phyloP scores from a whole-genome alignment of 1,139 yeast species.

The Candida tetrigidarum region DNA sequence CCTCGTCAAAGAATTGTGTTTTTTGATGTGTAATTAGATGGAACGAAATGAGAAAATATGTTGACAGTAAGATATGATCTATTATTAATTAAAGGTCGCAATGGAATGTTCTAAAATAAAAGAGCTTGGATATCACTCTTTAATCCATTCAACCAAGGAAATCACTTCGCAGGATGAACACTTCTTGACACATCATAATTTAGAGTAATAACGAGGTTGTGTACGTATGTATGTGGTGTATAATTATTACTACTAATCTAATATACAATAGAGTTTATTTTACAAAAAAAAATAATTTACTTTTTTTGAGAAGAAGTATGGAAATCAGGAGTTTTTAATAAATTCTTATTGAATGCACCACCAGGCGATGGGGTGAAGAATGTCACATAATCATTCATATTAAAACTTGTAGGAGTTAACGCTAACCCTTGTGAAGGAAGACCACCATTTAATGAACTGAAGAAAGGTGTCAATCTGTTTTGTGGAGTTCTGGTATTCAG shows the following conservation, averaged over 20 bases:
- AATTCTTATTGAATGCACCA: constrained; percentile 33
- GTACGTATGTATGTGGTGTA: too few species aligned
- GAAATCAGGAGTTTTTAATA: constrained; percentile 49
- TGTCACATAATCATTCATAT: constrained; percentile 81
- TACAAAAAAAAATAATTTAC: background rate
- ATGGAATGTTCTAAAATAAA: background rate
- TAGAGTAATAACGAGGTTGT: too few species aligned
- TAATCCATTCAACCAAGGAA: too few species aligned
- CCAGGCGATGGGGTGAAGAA: constrained; percentile 78
- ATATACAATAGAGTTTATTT: background rate
- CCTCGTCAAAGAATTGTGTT: too few species aligned
- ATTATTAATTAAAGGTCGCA: too few species aligned
- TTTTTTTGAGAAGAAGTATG: constrained; percentile 26
- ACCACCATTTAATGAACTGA: constrained; percentile 29
- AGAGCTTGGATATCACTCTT: background rate
- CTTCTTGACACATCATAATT: too few species aligned
- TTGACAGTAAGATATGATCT: too few species aligned
- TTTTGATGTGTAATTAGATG: too few species aligned
- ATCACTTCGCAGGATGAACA: too few species aligned
- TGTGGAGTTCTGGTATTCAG: constrained; percentile 44
- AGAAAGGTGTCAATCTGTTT: constrained; percentile 47
- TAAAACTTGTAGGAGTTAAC: constrained; percentile 72
- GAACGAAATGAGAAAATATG: too few species aligned
- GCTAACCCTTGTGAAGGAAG: constrained; percentile 50
- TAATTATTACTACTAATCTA: background rate